These are phyloP conservation scores for Trametes elegans DNA, from an alignment of 768 basidiomycete species.

Conservation along the genomic window DNA sequence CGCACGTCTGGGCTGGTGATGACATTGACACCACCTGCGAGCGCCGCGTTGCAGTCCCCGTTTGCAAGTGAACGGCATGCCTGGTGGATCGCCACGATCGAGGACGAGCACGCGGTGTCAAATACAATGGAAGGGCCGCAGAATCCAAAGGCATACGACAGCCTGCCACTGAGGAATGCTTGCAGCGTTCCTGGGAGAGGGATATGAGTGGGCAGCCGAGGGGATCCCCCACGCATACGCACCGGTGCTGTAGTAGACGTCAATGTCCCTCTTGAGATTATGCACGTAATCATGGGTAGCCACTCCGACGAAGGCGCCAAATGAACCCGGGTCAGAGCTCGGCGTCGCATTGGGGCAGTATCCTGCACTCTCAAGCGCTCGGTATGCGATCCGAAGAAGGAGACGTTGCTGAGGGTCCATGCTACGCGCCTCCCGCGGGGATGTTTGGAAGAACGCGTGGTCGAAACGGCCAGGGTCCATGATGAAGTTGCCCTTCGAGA, in stretches of 20 bases:
- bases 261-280: conserved; percentile 61
- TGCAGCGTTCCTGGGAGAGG: conserved; percentile 56
- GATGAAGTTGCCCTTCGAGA: conserved; percentile 64
- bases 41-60: conserved; percentile 62
- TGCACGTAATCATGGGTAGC: conserved; percentile 70
- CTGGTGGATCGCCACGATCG: conserved; percentile 64
- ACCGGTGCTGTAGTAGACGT: conserved; percentile 74
- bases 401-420: conserved; percentile 80
- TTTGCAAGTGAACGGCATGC: conserved; percentile 63
- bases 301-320: conserved; percentile 68
- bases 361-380: conserved; percentile 69
- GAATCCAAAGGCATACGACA: conserved; percentile 66
- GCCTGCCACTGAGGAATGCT: conserved; percentile 68
- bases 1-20: conserved; percentile 74
- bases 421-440: conserved; percentile 68
- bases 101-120: conserved; percentile 77
- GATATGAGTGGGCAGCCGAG: neutral
- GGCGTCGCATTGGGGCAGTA: conserved; percentile 60
- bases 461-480: conserved; percentile 59
- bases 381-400: conserved; percentile 61
- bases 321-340: conserved; percentile 48
- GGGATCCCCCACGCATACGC: conserved; percentile 31
- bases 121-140: conserved; percentile 70
- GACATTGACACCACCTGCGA: conserved; percentile 75
- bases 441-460: conserved; percentile 68